A percentile compares a stretch with the other conserved stretches of the same genome.
These are phyloP conservation scores for Botrytis hyacinthi DNA, from an alignment of 2,329 filamentous ascomycete species.

Conservation along the genomic window DNA sequence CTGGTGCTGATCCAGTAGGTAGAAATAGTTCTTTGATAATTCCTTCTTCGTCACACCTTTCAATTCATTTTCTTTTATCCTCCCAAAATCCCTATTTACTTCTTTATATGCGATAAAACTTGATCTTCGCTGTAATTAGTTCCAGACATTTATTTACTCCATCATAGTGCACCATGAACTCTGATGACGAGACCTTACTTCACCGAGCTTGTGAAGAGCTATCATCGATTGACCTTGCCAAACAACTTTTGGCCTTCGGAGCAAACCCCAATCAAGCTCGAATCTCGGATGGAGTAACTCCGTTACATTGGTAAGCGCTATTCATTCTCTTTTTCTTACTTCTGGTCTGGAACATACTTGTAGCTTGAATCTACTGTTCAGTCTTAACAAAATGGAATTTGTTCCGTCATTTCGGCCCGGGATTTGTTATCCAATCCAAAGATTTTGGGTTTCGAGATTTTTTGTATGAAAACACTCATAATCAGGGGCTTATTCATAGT, in stretches of 20 bases:
- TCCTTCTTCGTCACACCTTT: neutral
- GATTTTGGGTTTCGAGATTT: neutral
- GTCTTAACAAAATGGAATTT: neutral
- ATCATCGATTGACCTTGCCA: neutral
- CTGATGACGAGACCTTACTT: neutral
- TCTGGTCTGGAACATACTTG: neutral
- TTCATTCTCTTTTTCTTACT: neutral
- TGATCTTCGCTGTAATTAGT: neutral
- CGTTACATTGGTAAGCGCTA: neutral
- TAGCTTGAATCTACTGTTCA: neutral
- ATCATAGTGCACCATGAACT: neutral
- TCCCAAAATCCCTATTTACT: neutral
- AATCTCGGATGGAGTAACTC: neutral
- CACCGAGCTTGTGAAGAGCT: neutral
- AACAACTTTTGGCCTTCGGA: neutral
- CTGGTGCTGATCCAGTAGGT: conserved; percentile 13
- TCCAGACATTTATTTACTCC: neutral
- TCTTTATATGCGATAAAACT: neutral
- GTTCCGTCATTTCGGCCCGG: neutral
- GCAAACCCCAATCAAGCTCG: conserved; percentile 10
- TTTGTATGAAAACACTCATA: neutral
- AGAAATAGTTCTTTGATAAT: neutral
- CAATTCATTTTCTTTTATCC: neutral
- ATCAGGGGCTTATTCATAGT: neutral
- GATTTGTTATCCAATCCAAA: neutral